These are phyloP conservation scores for Epichloe glyceriae DNA, from an alignment of 2,329 filamentous ascomycete species.

Conservation along the genomic window DNA sequence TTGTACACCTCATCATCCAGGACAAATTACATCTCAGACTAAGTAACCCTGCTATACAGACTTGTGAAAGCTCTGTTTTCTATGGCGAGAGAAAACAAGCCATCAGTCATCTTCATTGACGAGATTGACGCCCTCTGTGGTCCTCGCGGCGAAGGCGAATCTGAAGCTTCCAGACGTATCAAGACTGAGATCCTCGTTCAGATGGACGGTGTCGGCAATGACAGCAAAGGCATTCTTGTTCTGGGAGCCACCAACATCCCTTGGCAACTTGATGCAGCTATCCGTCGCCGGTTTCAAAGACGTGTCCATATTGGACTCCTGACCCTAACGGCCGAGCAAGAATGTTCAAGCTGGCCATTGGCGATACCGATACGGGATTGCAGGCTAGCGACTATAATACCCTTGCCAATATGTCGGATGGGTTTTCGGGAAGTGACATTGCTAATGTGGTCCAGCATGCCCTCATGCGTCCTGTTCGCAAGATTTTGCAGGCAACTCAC, in stretches of 20 bases:
- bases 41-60: conserved; percentile 29
- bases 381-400: conserved; percentile 64
- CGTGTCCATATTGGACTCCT: conserved; percentile 87
- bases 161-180: conserved; percentile 91
- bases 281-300: conserved; percentile 88
- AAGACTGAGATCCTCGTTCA: conserved; percentile 97
- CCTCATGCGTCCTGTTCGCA: conserved; percentile 91
- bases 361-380: conserved; percentile 78
- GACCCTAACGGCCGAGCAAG: conserved; percentile 75
- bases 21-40: conserved; percentile 7
- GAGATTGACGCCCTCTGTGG: conserved; percentile 95
- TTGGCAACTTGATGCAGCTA: conserved; percentile 95
- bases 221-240: conserved; percentile 86
- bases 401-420: conserved; percentile 72
- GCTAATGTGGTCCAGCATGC: conserved; percentile 91
- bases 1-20: background rate
- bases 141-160: conserved; percentile 86
- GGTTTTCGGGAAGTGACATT: conserved; percentile 94
- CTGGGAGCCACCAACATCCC: conserved; percentile 96
- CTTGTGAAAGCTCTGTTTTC: conserved; percentile 94
- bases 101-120: conserved; percentile 97
- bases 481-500: conserved; percentile 94
- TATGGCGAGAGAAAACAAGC: conserved; percentile 96
- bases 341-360: conserved; percentile 95
- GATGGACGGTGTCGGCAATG: conserved; percentile 97